Evolutionary conservation across 1,284 basidiomycete genomes (phyloP).

Genomic region (Fomitopsis schrenkii): DNA sequence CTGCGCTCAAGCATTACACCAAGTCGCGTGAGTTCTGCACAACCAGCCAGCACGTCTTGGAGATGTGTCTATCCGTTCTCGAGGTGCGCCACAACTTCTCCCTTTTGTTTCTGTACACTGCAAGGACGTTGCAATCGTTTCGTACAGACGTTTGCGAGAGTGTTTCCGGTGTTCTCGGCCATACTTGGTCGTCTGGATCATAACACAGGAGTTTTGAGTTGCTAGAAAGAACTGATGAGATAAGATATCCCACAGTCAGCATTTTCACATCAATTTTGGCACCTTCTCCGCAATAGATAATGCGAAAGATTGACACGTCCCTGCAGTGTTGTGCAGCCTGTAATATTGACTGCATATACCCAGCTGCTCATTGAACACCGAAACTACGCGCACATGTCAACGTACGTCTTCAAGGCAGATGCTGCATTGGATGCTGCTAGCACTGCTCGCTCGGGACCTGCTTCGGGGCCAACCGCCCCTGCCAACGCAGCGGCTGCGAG

Average conservation of each 20-base stretch:
- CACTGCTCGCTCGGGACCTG: constrained; percentile 9
- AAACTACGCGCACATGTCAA: constrained; percentile 79
- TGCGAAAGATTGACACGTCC: background rate
- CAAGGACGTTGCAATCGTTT: background rate
- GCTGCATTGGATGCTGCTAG: constrained; percentile 70
- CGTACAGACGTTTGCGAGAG: too few relatives aligned
- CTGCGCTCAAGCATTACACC: constrained; percentile 73
- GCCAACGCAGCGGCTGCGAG: constrained; percentile 6
- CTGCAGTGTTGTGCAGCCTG: background rate
- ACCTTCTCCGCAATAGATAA: too few relatives aligned
- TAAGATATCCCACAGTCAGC: too few relatives aligned
- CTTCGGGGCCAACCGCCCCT: constrained; percentile 20
- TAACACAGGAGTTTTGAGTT: too few relatives aligned
- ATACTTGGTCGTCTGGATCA: too few relatives aligned
- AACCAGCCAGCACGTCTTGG: constrained; percentile 79
- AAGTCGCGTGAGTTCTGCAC: constrained; percentile 87
- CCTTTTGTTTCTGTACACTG: background rate
- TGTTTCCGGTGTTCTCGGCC: too few relatives aligned
- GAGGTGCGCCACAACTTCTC: constrained; percentile 44
- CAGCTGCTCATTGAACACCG: constrained; percentile 80
- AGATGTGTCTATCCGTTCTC: constrained; percentile 79
- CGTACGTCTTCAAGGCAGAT: constrained; percentile 90
- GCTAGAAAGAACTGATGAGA: too few relatives aligned
- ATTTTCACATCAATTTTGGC: too few relatives aligned
- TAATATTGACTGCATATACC: constrained; percentile 4